Base-by-base conservation (phyloP, 2,329 filamentous ascomycete genomes). In the Cercospora beticola region DNA sequence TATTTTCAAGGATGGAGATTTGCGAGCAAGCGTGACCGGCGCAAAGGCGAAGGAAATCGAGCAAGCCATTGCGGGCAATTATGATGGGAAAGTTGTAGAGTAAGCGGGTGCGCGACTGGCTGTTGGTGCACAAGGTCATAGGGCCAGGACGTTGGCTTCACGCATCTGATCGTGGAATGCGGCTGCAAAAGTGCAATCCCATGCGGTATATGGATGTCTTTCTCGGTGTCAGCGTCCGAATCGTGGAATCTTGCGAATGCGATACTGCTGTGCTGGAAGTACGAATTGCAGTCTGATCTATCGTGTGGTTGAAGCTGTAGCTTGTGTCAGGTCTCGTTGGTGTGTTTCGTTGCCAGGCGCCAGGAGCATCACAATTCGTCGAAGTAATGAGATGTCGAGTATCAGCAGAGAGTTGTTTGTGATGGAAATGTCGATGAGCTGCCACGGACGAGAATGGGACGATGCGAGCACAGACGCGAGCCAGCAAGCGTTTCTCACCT, bases 1-100 rank as follows among this genome's bases (percentile, higher is more conserved):
- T 64, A 68, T 77, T n/a, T 78, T 78, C 72, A 75, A 75, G 58
- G 74, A 78, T 64, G 77, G 77, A 5, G 76, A 78, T 59, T 28
- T 78, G 49, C 67, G 68, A 57, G 75, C 72, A 14, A 71, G 71
- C 23, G 70, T 78, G 2, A 78, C 74, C 9, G 76, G 77, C 1
- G 75, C 76, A 21, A 77, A 75, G 60, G 74, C 72, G 18, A 71
- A 71, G 62, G 73, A 73, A 64, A 65, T 78, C 52, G 77, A 78
- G 72, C 74, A 74, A 49, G 69, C 69, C 8, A 72, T 73, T n/a
- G 63, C 36, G 62, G 68, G 72, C 68, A 72, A 70, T 56, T 78
- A 78, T 62, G 73, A 76, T 68, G 76, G 74, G 4, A 74, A 74
- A 65, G 70, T 75, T 3, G 72, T 70, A 7, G 75, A 74, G 49